A percentile compares a stretch with the other conserved stretches of the same genome.
Conservation (phyloP, 2,329 filamentous ascomycete genomes). For the Rutstroemia sp. region DNA sequence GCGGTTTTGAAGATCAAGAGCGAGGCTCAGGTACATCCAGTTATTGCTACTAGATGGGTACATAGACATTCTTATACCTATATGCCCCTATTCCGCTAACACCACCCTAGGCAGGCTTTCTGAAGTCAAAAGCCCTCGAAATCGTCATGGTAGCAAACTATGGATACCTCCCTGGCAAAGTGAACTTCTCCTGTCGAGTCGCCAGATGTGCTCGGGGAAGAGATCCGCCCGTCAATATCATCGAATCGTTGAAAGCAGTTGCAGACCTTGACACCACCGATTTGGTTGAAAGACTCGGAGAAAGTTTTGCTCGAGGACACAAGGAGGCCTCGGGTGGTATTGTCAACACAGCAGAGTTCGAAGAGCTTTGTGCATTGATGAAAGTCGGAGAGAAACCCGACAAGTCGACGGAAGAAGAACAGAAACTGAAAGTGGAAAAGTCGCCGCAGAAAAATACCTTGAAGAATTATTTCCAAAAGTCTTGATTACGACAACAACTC, state of each 20-base stretch:
- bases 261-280: slow-evolving; percentile 37
- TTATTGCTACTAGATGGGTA: slow-evolving; percentile 59
- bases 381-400: slow-evolving; percentile 47
- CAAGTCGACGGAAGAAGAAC: slow-evolving; percentile 29
- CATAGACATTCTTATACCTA: too few species aligned
- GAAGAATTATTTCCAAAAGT: slow-evolving; percentile 46
- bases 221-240: slow-evolving; percentile 55
- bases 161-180: slow-evolving; percentile 53
- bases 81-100: neutral
- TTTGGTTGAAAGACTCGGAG: slow-evolving; percentile 44
- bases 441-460: slow-evolving; percentile 44
- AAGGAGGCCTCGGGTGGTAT: slow-evolving; percentile 62
- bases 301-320: slow-evolving; percentile 59
- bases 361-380: slow-evolving; percentile 54
- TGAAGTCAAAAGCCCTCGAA: slow-evolving; percentile 51
- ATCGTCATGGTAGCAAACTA: slow-evolving; percentile 61
- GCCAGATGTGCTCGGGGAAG: slow-evolving; percentile 45
- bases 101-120: slow-evolving; percentile 38
- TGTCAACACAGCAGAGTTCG: slow-evolving; percentile 52
- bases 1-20: slow-evolving; percentile 56
- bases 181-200: slow-evolving; percentile 61
- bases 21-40: slow-evolving; percentile 54
- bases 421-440: slow-evolving; percentile 32
- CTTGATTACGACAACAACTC: slow-evolving; percentile 5
- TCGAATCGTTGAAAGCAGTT: slow-evolving; percentile 46